Base-by-base conservation (phyloP, 257 asterid species). In the Solanum bulbocastanum region DNA sequence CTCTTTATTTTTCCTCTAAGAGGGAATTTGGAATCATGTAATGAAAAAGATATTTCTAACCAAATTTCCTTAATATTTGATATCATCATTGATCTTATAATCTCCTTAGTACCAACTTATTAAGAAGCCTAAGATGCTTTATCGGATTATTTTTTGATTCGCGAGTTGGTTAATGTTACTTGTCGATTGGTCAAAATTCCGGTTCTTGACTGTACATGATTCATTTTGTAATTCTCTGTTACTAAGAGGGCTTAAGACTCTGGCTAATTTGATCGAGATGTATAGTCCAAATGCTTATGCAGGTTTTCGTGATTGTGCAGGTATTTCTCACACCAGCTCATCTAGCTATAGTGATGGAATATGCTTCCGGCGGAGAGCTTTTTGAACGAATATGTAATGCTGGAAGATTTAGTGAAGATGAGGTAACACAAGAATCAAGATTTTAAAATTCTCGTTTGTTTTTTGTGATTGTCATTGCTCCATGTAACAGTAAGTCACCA, bases 261-360 rank as follows among this genome's bases (percentile, higher is more conserved):
- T 49, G 5, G 20, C 0, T 49, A 49, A 30, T 82, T 81, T 20
- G 42, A 81, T 81, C 0, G 68, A 81, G 20, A 5, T 30, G 25
- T 65, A 46, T 46, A 46, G 40, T 10, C 7, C 25, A 3, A 82
- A 7, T 4, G 11, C 69, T 82, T 30, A 82, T 49, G 23, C 3
- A 37, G 18, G 58, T 81, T 62, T 8, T n/a, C 87, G 6, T 46
- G 25, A 84, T 75, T 71, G 4, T 71, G 75, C 91, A 92, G 94
- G 94, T 92, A 42, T 84, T 90, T 65, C 93, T 92, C 11, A 92
- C 94, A 12, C 91, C 94, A 78, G 92, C 91, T 65, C 94, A 92
- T 89, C 93, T 92, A 79, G 93, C 93, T 13, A 91, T 92, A 68
- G 92, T 92, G 46, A 92, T 92, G 94, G 94, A 92, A 87, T 92